Percentiles rank a stretch among this genome's conserved stretches.
Conservation (phyloP, 805 yeast genomes). For the Cyberlindnera meyerae region DNA sequence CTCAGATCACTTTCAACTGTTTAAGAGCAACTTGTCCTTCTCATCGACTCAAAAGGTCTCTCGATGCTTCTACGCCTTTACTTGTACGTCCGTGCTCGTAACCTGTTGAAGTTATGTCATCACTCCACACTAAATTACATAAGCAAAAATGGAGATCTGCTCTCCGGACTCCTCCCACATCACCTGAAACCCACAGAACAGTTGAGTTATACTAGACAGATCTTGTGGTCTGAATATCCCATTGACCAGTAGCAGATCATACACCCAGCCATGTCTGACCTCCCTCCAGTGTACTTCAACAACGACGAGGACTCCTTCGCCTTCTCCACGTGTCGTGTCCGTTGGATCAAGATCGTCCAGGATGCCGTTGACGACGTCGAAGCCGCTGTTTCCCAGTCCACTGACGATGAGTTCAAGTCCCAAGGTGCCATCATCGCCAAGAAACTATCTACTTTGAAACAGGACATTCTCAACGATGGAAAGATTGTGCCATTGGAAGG, state of each 20-base stretch:
- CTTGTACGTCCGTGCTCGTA: too few relatives aligned
- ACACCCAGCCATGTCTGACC: slow-evolving; percentile 2
- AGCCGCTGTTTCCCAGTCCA: slow-evolving; percentile 27
- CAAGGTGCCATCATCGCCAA: slow-evolving; percentile 46
- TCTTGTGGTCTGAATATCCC: too few relatives aligned
- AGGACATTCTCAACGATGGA: slow-evolving; percentile 39
- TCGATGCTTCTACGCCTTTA: too few relatives aligned
- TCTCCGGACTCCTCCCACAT: too few relatives aligned
- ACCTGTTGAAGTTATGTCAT: too few relatives aligned
- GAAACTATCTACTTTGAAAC: slow-evolving; percentile 39
- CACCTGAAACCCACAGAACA: too few relatives aligned
- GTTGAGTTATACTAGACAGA: too few relatives aligned
- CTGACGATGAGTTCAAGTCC: slow-evolving; percentile 24
- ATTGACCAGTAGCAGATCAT: too few relatives aligned
- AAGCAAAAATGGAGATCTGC: too few relatives aligned
- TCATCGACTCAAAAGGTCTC: too few relatives aligned
- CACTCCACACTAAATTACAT: too few relatives aligned
- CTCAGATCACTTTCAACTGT: not conserved
- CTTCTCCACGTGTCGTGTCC: slow-evolving; percentile 61
- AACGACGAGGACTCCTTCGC: slow-evolving; percentile 79
- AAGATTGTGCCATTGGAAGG: slow-evolving; percentile 41
- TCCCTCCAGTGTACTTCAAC: slow-evolving; percentile 47
- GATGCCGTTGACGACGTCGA: slow-evolving; percentile 63
- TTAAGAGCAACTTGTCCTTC: too few relatives aligned
- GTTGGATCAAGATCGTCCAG: slow-evolving; percentile 84